Evolutionary conservation across 2,329 filamentous ascomycete species (phyloP).

Genomic region (Curvularia verruculosa): DNA sequence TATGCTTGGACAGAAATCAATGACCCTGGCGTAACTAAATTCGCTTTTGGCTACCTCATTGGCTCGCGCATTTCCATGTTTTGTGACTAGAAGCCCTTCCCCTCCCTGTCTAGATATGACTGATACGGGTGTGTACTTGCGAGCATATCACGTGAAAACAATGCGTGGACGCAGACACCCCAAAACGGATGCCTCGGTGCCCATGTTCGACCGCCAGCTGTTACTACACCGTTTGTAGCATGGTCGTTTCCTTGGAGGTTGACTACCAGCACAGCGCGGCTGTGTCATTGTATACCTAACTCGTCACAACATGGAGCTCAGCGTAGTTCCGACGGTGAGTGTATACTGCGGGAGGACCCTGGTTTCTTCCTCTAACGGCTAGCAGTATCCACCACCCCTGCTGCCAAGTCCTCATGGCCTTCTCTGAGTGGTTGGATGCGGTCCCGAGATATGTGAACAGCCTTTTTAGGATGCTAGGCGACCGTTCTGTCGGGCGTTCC

Average conservation of each 20-base stretch:
- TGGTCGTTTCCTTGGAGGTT: slow-evolving; percentile 7
- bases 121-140: not conserved
- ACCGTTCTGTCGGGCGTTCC: slow-evolving; percentile 25
- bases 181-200: not conserved
- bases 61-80: not conserved
- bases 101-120: not conserved
- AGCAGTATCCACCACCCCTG: slow-evolving; percentile 18
- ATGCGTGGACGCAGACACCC: not conserved
- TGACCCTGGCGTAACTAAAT: not conserved
- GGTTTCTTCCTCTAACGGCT: slow-evolving; percentile 20
- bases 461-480: slow-evolving; percentile 20
- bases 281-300: slow-evolving; percentile 9
- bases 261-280: slow-evolving; percentile 9
- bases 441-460: slow-evolving; percentile 15
- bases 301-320: slow-evolving; percentile 11
- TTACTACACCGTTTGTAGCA: slow-evolving; percentile 16
- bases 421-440: slow-evolving; percentile 22
- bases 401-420: slow-evolving; percentile 15
- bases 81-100: not conserved
- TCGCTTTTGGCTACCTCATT: not conserved
- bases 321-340: slow-evolving; percentile 30
- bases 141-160: not conserved
- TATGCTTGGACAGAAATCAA: slow-evolving; percentile 1
- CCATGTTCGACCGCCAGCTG: slow-evolving; percentile 3
- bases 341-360: slow-evolving; percentile 24